Conservation (phyloP, 2,329 filamentous ascomycete species). For the Sclerotinia spermophila region DNA sequence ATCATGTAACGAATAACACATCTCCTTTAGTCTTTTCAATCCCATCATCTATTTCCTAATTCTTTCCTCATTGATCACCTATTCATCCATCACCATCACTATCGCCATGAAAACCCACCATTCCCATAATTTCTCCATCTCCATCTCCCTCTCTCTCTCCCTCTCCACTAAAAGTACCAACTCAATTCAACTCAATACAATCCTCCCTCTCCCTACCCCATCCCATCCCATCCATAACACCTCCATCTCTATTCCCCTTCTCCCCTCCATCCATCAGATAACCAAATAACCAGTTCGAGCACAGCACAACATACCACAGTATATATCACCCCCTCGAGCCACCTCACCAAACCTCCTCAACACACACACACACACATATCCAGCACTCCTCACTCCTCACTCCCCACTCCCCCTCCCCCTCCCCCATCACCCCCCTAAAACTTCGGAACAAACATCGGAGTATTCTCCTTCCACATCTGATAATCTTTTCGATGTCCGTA, state of each 20-base stretch:
- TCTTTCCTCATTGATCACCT: too few species aligned
- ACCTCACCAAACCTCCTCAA: too few species aligned
- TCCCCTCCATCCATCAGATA: neutral
- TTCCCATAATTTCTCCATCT: neutral
- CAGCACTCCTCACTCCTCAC: neutral
- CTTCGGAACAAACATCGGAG: conserved; percentile 62
- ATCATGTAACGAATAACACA: neutral
- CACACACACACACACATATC: too few species aligned
- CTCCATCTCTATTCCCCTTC: neutral
- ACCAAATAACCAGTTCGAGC: too few species aligned
- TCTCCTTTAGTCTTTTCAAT: neutral
- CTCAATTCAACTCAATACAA: neutral
- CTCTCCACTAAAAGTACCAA: neutral
- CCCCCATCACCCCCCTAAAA: conserved; percentile 38
- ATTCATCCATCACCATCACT: too few species aligned
- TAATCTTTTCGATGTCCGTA: conserved; percentile 64
- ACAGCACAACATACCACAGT: neutral
- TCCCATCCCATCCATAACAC: neutral
- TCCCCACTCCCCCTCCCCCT: neutral
- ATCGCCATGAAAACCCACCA: too few species aligned
- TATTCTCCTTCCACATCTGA: conserved; percentile 63
- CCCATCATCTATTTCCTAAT: neutral
- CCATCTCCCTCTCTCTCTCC: neutral
- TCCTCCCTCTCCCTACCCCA: neutral
- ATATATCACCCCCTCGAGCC: too few species aligned